These are phyloP conservation scores for Sporobolomyces phaffii DNA, from an alignment of 768 basidiomycete genomes.

Conservation along the genomic window DNA sequence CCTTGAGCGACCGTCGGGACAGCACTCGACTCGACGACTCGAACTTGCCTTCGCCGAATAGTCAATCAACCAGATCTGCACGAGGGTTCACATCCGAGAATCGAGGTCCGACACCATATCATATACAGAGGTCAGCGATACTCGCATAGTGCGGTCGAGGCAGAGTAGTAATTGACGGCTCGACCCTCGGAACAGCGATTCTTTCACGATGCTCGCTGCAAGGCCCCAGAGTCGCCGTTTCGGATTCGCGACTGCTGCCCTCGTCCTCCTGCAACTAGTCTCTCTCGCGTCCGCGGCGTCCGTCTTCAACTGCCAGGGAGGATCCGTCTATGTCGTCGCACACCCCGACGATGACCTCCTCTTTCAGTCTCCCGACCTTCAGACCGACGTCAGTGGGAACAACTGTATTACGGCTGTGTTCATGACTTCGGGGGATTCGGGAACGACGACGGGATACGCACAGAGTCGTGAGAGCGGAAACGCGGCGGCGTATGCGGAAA, in stretches of 20 bases:
- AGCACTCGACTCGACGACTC: too few species aligned
- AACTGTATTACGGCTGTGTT: conserved; percentile 30
- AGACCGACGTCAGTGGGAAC: conserved; percentile 3
- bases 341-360: conserved; percentile 36
- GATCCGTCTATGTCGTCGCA: conserved; percentile 15
- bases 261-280: conserved; percentile 4
- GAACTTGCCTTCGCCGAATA: too few species aligned
- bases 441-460: conserved; percentile 18
- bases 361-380: conserved; percentile 20
- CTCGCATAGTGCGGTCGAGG: too few species aligned
- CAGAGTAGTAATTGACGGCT: too few species aligned
- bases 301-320: conserved; percentile 27
- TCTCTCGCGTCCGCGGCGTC: neutral
- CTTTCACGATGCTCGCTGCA: too few species aligned
- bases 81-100: too few species aligned
- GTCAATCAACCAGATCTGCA: too few species aligned
- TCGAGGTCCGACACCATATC: too few species aligned
- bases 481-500: conserved; percentile 32
- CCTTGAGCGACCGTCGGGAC: too few species aligned
- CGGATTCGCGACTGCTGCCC: neutral
- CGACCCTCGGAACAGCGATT: too few species aligned
- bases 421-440: conserved; percentile 33
- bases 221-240: too few species aligned
- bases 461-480: conserved; percentile 32
- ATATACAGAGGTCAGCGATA: too few species aligned